phyloP scores from a whole-genome alignment of 345 rosid species.

The Murraya koenigii region DNA sequence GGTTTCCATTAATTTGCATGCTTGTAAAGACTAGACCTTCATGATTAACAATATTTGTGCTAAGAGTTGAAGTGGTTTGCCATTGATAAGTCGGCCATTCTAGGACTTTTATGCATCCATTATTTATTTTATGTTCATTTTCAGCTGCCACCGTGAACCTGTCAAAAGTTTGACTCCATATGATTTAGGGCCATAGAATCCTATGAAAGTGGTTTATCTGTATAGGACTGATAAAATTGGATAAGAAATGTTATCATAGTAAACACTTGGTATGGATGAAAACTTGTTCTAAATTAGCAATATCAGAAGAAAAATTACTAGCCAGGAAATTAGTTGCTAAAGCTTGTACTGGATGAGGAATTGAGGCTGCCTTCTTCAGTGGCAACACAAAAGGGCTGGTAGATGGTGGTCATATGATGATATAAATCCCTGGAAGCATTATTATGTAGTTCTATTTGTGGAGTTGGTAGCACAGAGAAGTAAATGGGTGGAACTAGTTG shows the following conservation, averaged over 20 bases:
- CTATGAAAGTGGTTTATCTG: background rate
- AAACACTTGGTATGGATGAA: background rate
- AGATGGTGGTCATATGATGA: slow-evolving; percentile 4
- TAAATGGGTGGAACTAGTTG: background rate
- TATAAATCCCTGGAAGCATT: background rate
- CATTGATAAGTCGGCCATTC: background rate
- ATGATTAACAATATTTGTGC: background rate
- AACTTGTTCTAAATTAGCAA: background rate
- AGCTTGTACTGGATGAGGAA: background rate
- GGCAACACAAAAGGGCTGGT: background rate
- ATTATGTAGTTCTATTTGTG: background rate
- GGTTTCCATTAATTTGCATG: background rate
- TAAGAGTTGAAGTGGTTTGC: background rate
- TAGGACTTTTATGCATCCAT: background rate
- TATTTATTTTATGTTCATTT: background rate
- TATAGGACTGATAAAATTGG: background rate
- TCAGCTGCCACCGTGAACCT: background rate
- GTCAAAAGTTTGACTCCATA: background rate
- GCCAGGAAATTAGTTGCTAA: background rate
- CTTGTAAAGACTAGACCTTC: background rate
- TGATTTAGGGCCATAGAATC: background rate
- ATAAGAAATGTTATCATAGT: background rate
- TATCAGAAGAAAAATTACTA: background rate
- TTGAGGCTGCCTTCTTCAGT: background rate
- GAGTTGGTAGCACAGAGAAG: background rate